Evolutionary conservation across 148 eudicot species (phyloP), one percentile per base, ranked within the genome.

Genomic region (Amaranthus hypochondriacus): DNA sequence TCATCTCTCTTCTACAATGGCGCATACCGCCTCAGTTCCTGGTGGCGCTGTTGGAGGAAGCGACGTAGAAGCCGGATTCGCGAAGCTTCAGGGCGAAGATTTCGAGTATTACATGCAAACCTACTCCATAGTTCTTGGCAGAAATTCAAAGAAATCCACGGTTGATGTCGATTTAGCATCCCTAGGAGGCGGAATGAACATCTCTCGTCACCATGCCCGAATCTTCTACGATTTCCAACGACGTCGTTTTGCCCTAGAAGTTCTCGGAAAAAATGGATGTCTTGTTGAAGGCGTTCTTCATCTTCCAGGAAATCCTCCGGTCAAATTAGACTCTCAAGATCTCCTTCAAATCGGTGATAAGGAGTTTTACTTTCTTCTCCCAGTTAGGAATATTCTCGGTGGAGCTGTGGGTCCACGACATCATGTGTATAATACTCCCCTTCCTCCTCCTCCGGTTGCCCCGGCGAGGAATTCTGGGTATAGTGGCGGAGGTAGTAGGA

Each of bases 31-130:
- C 15, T 59, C 56, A 52, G 53, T 60, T 11, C 49, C 53, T 9
- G 46, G 4, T 8, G 49, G 48, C 28, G 63, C 39, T 2, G 66
- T 51, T 47, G 75, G 49, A 0, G 82, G 88, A 47, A 81, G 87
- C 85, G 97, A 92, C 67, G 93, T 95, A 6, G 98, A 95, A 56
- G 98, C 98, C 0, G 97, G 97, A 0, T 95, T 92, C 80, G 97
- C 98, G 60, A 92, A 92, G 77, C 93, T 94, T 1, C 98, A 94
- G 64, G 97, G 98, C 48, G 97, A 92, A 60, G 98, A 95, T 65
- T 95, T 95, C 85, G 98, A 95, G 87, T 95, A 91, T 77, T 94
- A 87, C 84, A 93, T 90, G 98, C 98, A 93, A 75, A 93, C 94
- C 10, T 93, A 91, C 87, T 91, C 98, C 18, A 95, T 95, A 15